A percentile compares a stretch with the other conserved stretches of the same genome.
Evolutionary conservation across 208 protist species (phyloP).

Genomic region (Phytomonas sp.): DNA sequence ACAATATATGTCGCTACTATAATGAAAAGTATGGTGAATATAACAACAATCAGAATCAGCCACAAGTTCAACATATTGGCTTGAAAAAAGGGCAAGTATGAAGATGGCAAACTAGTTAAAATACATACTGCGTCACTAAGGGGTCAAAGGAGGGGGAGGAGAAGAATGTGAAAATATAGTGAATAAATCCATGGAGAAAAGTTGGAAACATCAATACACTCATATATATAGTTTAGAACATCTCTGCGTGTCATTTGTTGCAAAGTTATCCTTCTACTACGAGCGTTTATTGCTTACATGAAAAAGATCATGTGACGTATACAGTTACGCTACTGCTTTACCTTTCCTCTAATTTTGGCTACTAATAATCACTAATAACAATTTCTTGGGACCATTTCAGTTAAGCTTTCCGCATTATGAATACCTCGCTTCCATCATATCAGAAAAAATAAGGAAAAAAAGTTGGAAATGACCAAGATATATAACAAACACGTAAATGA

Average conservation of each 20-base stretch:
- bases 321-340: background rate
- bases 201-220: constrained; percentile 14
- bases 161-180: background rate
- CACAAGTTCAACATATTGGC: constrained; percentile 76
- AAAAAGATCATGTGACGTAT: background rate
- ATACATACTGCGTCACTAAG: background rate
- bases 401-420: background rate
- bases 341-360: background rate
- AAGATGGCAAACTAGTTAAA: background rate
- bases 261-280: background rate
- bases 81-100: background rate
- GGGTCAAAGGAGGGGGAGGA: background rate
- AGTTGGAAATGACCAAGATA: constrained; percentile 2
- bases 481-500: constrained; percentile 15
- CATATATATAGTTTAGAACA: background rate
- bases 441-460: constrained; percentile 1
- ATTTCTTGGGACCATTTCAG: background rate
- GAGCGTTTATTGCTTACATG: background rate
- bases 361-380: background rate
- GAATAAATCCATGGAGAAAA: background rate
- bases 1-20: constrained; percentile 48
- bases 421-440: constrained; percentile 5
- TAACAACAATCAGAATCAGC: constrained; percentile 64
- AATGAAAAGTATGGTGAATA: constrained; percentile 51
- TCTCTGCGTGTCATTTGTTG: background rate